Evolutionary conservation across 2,329 filamentous ascomycete species (phyloP), one percentile per base, ranked within the genome.

Genomic region (Whalleya microplaca): DNA sequence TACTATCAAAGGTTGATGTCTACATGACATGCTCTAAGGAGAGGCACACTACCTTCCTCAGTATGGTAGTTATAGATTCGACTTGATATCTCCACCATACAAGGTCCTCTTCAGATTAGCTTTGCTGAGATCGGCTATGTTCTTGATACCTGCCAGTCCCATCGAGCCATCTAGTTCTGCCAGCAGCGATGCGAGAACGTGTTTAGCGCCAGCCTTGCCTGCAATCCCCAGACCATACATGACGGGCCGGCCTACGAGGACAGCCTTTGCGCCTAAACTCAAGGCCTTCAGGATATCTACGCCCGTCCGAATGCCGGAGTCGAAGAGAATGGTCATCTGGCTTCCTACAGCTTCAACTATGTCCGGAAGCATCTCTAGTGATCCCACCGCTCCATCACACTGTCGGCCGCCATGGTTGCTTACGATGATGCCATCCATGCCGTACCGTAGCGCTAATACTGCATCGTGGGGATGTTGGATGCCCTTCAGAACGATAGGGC

Each of bases 401-500:
- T 75, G 7, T 77, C 79, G 80, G 29, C 78, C 80, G 14, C 79
- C 80, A 56, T 82, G 80, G 54, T 82, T 83, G 1, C 75, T 76
- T 14, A 81, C 75, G 16, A 81, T 67, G 29, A 82, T 74, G 4
- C 80, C 82, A 45, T 81, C 75, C 2, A 77, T 73, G 0, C 80
- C 79, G 48, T 75, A 55, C 52, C 74, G 55, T 10, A 76, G 72
- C 0, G 81, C 81, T 18, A 77, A 60, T 23, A 73, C 68, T 0
- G 80, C 80, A 55, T 84, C 82, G 16, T 79, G 76, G 1, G 77
- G 75, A 44, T 76, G 76, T 52, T 81, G 75, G 18, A 84, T 83
- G 0, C 84, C 85, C 69, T 88, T 88, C 37, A 85, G 76, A 58
- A 84, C 80, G 50, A 91, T 83, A 0, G 86, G 84, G 0, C 86